Evolutionary conservation across 116 monocot species (phyloP).

Genomic region (Dioscorea cayenensis): DNA sequence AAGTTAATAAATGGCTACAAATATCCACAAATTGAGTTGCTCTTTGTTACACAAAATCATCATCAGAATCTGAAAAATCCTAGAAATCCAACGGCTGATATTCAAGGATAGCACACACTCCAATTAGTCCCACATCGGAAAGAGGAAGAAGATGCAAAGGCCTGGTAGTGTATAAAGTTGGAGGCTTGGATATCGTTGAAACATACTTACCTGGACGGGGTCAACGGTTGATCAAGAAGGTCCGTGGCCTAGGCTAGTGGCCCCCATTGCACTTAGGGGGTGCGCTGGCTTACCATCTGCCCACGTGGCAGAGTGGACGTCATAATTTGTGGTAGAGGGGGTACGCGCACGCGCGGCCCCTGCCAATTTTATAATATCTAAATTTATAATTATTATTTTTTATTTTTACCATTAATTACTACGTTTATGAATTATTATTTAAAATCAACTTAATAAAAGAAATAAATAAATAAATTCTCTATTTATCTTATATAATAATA

Average conservation of each 20-base stretch:
- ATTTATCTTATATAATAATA: too few relatives aligned
- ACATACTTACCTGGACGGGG: slow-evolving; percentile 24
- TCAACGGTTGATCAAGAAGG: slow-evolving; percentile 15
- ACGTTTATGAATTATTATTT: too few relatives aligned
- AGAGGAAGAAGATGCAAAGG: background rate
- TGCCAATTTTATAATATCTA: background rate
- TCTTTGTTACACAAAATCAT: too few relatives aligned
- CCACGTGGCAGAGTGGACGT: slow-evolving; percentile 5
- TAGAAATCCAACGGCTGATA: slow-evolving; percentile 23
- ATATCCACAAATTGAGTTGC: too few relatives aligned
- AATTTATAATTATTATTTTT: too few relatives aligned
- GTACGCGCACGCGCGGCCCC: slow-evolving; percentile 1
- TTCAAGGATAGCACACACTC: background rate
- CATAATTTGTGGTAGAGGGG: slow-evolving; percentile 5
- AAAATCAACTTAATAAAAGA: too few relatives aligned
- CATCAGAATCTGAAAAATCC: background rate
- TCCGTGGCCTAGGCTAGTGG: slow-evolving; percentile 14
- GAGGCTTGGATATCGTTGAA: background rate
- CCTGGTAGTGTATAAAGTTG: background rate
- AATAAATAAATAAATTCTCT: too few relatives aligned
- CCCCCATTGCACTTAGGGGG: slow-evolving; percentile 14
- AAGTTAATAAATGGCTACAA: too few relatives aligned
- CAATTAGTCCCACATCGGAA: background rate
- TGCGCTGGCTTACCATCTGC: slow-evolving; percentile 1
- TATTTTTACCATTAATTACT: too few relatives aligned